phyloP scores from a whole-genome alignment of 1,139 yeast species.

The Blastobotrys serpentis region DNA sequence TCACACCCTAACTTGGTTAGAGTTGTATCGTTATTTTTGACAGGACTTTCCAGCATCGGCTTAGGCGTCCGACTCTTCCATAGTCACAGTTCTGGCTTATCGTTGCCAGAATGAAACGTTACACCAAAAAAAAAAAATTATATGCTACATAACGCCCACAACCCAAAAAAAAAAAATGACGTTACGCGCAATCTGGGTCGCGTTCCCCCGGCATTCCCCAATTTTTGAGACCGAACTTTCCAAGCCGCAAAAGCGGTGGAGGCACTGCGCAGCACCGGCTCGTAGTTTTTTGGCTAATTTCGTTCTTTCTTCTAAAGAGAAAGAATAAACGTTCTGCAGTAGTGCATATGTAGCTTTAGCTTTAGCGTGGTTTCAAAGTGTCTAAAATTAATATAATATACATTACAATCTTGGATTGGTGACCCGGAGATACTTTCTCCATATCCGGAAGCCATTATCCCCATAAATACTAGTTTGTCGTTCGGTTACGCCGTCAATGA shows the following conservation, averaged over 20 bases:
- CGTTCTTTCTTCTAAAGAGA: not conserved
- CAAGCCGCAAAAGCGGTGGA: too few relatives aligned
- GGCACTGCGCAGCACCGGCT: too few relatives aligned
- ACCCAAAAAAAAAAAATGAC: too few relatives aligned
- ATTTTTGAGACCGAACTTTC: too few relatives aligned
- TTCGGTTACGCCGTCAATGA: conserved; percentile 32
- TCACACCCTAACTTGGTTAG: not conserved
- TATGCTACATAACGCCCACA: conserved; percentile 1
- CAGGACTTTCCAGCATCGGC: not conserved
- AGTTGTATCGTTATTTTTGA: not conserved
- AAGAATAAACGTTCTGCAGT: too few relatives aligned
- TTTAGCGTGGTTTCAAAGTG: too few relatives aligned
- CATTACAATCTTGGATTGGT: conserved; percentile 9
- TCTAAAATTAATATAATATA: too few relatives aligned
- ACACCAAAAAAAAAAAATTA: not conserved
- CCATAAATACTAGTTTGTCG: conserved; percentile 34
- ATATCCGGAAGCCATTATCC: conserved; percentile 31
- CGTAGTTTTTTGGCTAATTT: too few relatives aligned
- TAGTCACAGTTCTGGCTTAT: too few relatives aligned
- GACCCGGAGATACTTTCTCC: conserved; percentile 29
- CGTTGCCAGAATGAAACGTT: not conserved
- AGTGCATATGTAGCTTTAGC: too few relatives aligned
- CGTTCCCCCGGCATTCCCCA: too few relatives aligned
- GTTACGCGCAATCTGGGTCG: too few relatives aligned
- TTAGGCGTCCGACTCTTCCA: not conserved